Evolutionary conservation across 169 alveolate genomes (phyloP).

Genomic region (Plasmodium knowlesi): DNA sequence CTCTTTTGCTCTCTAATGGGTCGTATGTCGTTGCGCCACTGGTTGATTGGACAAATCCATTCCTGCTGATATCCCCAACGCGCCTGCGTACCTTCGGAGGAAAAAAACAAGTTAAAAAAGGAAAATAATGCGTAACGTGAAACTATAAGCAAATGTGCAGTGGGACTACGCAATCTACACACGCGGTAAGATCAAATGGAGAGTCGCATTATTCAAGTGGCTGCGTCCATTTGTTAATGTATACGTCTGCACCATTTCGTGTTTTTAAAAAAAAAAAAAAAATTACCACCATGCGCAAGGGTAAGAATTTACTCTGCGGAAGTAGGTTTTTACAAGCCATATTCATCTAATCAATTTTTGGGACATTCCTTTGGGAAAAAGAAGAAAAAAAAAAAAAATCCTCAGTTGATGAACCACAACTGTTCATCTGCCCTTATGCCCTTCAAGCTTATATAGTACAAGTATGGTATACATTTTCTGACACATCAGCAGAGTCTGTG

Average conservation of each 20-base stretch:
- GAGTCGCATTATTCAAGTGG: not conserved
- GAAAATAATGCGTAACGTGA: not conserved
- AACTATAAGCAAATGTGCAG: not conserved
- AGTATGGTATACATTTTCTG: not conserved
- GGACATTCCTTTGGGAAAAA: not conserved
- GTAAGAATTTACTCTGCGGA: not conserved
- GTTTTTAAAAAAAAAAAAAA: constrained; percentile 2
- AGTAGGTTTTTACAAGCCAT: not conserved
- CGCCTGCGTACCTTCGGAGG: not conserved
- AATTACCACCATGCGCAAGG: constrained; percentile 34
- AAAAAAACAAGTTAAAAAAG: not conserved
- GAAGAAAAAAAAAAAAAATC: not conserved
- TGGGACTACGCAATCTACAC: not conserved
- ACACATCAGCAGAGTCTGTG: not conserved
- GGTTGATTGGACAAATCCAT: not conserved
- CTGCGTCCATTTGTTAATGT: constrained; percentile 1
- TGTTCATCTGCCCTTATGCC: not conserved
- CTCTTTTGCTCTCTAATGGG: not conserved
- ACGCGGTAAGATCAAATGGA: not conserved
- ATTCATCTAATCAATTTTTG: not conserved
- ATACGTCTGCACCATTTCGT: not conserved
- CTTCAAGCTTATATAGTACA: not conserved
- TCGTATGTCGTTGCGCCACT: not conserved
- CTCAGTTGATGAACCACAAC: not conserved
- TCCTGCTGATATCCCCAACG: not conserved